A percentile compares a stretch with the other conserved stretches of the same genome.
Evolutionary conservation across 2,329 filamentous ascomycete species (phyloP).

Genomic region (Scedosporium dehoogii): DNA sequence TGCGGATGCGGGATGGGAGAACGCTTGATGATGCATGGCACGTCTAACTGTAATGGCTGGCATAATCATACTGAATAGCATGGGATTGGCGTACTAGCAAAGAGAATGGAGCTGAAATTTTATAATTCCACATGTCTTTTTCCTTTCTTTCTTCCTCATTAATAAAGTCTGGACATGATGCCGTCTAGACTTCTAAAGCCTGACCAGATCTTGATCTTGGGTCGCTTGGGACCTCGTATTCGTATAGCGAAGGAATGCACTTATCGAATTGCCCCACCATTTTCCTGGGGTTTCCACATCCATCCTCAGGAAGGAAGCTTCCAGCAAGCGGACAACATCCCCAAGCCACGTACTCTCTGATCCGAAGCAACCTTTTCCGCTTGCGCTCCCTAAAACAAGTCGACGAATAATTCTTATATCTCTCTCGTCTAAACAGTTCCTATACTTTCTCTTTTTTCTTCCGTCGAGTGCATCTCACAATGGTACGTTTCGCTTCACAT

Average conservation of each 20-base stretch:
- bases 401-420: background rate
- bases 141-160: too few species aligned
- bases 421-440: background rate
- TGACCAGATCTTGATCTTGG: background rate
- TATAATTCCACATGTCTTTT: too few species aligned
- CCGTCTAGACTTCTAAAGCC: too few species aligned
- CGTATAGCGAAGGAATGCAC: background rate
- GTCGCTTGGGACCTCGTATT: background rate
- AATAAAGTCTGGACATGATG: too few species aligned
- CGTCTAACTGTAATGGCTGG: background rate
- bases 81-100: background rate
- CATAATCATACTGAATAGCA: background rate
- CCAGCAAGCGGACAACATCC: background rate
- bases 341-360: background rate
- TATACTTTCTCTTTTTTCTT: background rate
- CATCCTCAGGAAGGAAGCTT: background rate
- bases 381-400: background rate
- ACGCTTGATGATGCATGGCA: background rate
- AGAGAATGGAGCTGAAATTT: background rate
- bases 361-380: background rate
- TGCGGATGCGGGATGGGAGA: too few species aligned
- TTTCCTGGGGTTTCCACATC: background rate
- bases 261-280: background rate
- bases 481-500: conserved; percentile 1
- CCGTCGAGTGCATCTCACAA: background rate